Conservation (phyloP, 108 stramenopile genomes). For the Hondaea fermentalgiana region DNA sequence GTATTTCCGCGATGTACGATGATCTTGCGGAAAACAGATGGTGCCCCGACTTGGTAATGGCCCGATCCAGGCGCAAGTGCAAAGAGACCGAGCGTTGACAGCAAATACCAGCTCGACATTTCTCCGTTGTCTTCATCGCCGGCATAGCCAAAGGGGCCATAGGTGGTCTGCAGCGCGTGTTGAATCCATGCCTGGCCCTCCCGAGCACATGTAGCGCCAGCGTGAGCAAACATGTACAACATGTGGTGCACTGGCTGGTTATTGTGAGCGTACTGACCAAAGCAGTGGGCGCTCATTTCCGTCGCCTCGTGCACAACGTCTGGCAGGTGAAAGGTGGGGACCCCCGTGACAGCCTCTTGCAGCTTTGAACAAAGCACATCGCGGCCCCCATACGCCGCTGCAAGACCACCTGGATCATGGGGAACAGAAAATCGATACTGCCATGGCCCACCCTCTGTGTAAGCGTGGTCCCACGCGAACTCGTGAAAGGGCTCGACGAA, state of each 20-base stretch:
- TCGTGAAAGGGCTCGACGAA: neutral
- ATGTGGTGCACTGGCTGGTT: constrained; percentile 38
- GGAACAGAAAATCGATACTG: constrained; percentile 28
- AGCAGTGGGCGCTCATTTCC: constrained; percentile 31
- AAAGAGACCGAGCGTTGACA: constrained; percentile 20
- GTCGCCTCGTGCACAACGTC: constrained; percentile 30
- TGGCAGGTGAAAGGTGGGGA: neutral
- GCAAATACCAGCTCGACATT: constrained; percentile 24
- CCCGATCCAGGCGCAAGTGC: constrained; percentile 11
- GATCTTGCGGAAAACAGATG: constrained; percentile 17
- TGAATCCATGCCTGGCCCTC: neutral
- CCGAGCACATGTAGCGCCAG: neutral
- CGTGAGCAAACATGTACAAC: constrained; percentile 21
- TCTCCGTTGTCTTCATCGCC: constrained; percentile 43
- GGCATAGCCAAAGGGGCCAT: constrained; percentile 22
- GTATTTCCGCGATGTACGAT: neutral
- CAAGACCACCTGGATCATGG: neutral
- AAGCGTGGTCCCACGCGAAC: constrained; percentile 23
- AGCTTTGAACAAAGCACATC: neutral
- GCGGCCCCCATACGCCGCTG: constrained; percentile 6
- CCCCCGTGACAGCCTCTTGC: neutral
- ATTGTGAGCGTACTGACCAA: constrained; percentile 42
- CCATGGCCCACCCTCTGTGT: constrained; percentile 31
- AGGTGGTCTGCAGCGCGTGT: neutral
- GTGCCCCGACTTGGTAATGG: constrained; percentile 18